Evolutionary conservation across 805 yeast species (phyloP).

Genomic region (Citeromyces nyonsensis): DNA sequence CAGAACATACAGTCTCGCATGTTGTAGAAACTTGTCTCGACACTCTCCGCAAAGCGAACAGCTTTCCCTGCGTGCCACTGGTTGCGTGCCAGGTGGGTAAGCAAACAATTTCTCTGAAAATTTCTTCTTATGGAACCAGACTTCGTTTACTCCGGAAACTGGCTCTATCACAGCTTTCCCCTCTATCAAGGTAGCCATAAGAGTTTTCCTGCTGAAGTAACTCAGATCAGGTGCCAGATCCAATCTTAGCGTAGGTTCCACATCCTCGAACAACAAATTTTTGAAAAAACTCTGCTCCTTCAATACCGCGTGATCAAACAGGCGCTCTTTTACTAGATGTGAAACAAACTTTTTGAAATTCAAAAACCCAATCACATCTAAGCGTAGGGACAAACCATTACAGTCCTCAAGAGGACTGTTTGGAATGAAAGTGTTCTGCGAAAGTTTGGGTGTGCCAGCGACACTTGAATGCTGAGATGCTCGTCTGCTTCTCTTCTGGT

Average conservation of each 20-base stretch:
- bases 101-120: slow-evolving; percentile 19
- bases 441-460: background rate
- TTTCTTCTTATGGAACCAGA: slow-evolving; percentile 20
- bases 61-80: slow-evolving; percentile 60
- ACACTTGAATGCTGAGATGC: slow-evolving; percentile 3
- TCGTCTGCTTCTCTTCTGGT: slow-evolving; percentile 8
- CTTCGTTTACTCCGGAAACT: slow-evolving; percentile 67
- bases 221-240: slow-evolving; percentile 50
- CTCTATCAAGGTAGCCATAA: slow-evolving; percentile 57
- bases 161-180: slow-evolving; percentile 81
- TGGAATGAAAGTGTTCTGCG: background rate
- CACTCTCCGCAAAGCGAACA: slow-evolving; percentile 80
- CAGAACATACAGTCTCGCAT: slow-evolving; percentile 63
- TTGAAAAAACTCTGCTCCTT: slow-evolving; percentile 46
- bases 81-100: slow-evolving; percentile 33
- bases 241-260: slow-evolving; percentile 56
- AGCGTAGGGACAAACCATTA: slow-evolving; percentile 15
- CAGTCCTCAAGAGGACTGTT: slow-evolving; percentile 4
- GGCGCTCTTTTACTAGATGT: slow-evolving; percentile 2
- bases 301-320: slow-evolving; percentile 11
- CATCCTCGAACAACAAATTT: slow-evolving; percentile 55
- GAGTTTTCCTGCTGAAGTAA: slow-evolving; percentile 43
- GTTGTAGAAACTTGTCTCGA: slow-evolving; percentile 54
- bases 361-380: slow-evolving; percentile 25
- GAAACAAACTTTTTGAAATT: slow-evolving; percentile 25